Base-by-base conservation (phyloP, 2,329 filamentous ascomycete genomes). In the Fonsecaea nubica region DNA sequence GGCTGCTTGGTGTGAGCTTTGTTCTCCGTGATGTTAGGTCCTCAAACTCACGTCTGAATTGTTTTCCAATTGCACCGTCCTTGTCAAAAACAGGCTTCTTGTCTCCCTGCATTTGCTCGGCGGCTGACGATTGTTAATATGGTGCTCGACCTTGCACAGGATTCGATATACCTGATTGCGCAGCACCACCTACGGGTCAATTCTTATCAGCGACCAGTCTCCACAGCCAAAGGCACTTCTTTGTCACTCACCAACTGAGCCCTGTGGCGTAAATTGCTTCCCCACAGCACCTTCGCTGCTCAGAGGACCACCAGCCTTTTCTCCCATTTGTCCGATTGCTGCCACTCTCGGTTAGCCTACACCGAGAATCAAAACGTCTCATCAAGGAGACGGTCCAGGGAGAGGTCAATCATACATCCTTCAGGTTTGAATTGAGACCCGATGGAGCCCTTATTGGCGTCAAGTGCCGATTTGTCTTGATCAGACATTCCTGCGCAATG, bases 281-380 rank as follows among this genome's bases (percentile, higher is more conserved):
- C 64, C 69, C n/a, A 69, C 50, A 1, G 48, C 60, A 42, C 65
- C 67, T 10, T 67, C 32, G 12, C 59, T 67, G 45, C 52, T 52
- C 13, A 69, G 59, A 10, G 62, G 67, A 18, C 69, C 69, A 30
- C 69, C 69, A 35, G 25, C 38, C n/a, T 59, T 59, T 45, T 59
- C 42, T 45, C 57, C 57, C 40, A 50, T 21, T 21, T 52, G 40
- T 30, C 38, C 55, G 45, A 64, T 76, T 72, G 57, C 74, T 76
- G 48, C 77, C 78, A 38, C 79, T 72, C 12, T 74, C 72, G 4
- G 77, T 77, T 8, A 74, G 62, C 15, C 75, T 72, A 60, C 72
- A 67, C 63, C 79, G 77, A 9, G 59, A 58, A 9, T 58, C 64
- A 48, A 48, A 48, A 9, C 52, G 35, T 7, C 10, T 18, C 35